Conservation (phyloP, 768 basidiomycete species). For the Tricholoma saponaceum region DNA sequence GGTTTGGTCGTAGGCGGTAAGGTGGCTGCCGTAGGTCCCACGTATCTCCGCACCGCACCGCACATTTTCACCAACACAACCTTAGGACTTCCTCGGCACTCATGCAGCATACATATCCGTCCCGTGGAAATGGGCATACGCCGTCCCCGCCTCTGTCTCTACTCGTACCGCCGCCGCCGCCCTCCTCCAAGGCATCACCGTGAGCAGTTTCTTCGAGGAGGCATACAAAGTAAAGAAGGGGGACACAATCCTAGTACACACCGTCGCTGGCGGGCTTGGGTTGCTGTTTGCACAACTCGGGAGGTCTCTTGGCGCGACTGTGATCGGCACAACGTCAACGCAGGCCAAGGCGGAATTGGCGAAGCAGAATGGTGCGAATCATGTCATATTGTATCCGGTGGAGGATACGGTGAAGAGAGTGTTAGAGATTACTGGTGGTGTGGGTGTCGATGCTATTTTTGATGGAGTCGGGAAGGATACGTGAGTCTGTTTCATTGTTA, state of each 20-base stretch:
- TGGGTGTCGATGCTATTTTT: constrained; percentile 82
- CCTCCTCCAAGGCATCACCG: constrained; percentile 75
- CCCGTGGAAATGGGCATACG: constrained; percentile 56
- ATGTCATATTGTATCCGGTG: constrained; percentile 78
- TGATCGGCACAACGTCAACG: constrained; percentile 92
- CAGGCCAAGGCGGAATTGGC: constrained; percentile 80
- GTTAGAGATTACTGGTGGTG: constrained; percentile 69
- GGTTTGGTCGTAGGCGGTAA: constrained; percentile 64
- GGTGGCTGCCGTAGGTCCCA: constrained; percentile 61
- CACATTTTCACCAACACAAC: background rate
- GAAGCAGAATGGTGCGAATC: constrained; percentile 73
- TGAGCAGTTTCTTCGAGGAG: constrained; percentile 74
- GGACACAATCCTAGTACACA: constrained; percentile 82
- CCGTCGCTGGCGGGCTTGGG: constrained; percentile 88
- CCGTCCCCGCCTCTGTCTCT: constrained; percentile 61
- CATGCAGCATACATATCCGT: constrained; percentile 73
- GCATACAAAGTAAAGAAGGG: constrained; percentile 79
- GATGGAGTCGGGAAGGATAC: constrained; percentile 99
- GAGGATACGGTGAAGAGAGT: constrained; percentile 75
- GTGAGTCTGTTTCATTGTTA: constrained; percentile 36
- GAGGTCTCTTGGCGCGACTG: constrained; percentile 72
- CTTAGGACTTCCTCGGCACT: constrained; percentile 41
- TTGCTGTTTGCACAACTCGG: constrained; percentile 65
- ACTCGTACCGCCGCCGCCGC: constrained; percentile 63
- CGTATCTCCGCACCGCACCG: background rate